Conservation (phyloP, 1,284 basidiomycete genomes). For the Trametes hirsuta region DNA sequence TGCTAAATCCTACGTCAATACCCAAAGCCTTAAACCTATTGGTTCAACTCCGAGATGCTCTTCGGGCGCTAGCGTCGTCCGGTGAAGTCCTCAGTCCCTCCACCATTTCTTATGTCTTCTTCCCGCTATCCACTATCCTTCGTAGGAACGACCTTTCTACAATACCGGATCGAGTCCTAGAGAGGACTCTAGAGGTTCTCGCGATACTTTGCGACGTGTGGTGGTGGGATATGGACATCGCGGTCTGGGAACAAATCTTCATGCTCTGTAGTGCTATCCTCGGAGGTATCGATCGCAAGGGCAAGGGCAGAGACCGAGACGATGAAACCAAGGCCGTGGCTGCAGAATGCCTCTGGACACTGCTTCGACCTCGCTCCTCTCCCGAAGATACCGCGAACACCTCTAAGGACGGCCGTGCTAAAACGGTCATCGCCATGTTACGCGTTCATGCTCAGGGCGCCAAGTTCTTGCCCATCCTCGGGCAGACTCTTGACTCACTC, state of each 20-base stretch:
- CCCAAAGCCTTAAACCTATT: conserved; percentile 56
- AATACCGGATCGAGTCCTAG: conserved; percentile 81
- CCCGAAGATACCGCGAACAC: conserved; percentile 38
- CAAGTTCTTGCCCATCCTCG: conserved; percentile 76
- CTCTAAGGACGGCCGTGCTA: conserved; percentile 35
- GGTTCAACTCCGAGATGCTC: conserved; percentile 49
- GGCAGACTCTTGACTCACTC: conserved; percentile 79
- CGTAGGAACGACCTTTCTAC: conserved; percentile 66
- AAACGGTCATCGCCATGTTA: conserved; percentile 40
- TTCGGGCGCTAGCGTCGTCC: conserved; percentile 48
- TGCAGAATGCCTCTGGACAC: conserved; percentile 54
- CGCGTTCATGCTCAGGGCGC: conserved; percentile 48
- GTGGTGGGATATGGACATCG: conserved; percentile 77
- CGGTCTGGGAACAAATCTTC: conserved; percentile 83
- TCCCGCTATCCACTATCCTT: conserved; percentile 83
- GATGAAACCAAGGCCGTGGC: conserved; percentile 81
- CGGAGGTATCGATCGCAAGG: conserved; percentile 62
- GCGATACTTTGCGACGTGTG: conserved; percentile 64
- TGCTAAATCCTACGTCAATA: conserved; percentile 56
- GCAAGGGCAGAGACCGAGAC: conserved; percentile 61
- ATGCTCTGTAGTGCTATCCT: conserved; percentile 76
- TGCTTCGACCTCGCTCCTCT: conserved; percentile 54
- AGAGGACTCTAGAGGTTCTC: conserved; percentile 71
- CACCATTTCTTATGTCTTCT: conserved; percentile 85
- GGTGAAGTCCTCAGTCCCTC: conserved; percentile 51